Evolutionary conservation across 2,329 filamentous ascomycete species (phyloP).

Genomic region (Camillea tinctor): DNA sequence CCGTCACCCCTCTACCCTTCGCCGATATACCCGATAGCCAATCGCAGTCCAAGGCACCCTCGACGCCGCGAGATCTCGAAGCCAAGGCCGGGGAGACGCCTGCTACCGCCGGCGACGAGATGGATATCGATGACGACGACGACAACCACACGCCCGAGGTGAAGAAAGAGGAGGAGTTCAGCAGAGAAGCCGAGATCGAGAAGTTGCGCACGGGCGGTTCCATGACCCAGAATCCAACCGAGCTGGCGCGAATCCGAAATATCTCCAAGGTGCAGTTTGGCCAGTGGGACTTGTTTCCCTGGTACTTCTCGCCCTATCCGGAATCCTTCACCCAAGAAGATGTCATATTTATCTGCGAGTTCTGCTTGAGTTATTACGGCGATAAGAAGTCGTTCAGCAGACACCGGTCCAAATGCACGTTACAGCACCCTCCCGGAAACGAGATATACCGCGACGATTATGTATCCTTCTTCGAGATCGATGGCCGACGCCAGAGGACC

Average conservation of each 20-base stretch:
- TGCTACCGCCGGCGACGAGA: conserved; percentile 45
- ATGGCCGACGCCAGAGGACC: conserved; percentile 87
- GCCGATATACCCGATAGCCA: conserved; percentile 52
- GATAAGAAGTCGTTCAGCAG: conserved; percentile 78
- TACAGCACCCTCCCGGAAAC: conserved; percentile 92
- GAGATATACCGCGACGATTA: conserved; percentile 96
- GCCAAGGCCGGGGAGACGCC: conserved; percentile 47
- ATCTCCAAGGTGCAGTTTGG: conserved; percentile 94
- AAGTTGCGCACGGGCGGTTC: conserved; percentile 91
- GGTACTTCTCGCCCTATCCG: conserved; percentile 98
- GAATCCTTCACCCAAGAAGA: conserved; percentile 85
- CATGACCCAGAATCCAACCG: conserved; percentile 98
- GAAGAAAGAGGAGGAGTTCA: conserved; percentile 58
- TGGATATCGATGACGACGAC: conserved; percentile 56
- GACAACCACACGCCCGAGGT: conserved; percentile 34
- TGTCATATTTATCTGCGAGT: conserved; percentile 94
- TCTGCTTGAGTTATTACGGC: conserved; percentile 89
- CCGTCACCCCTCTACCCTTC: conserved; percentile 54
- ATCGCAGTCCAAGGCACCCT: conserved; percentile 42
- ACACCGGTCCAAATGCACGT: conserved; percentile 84
- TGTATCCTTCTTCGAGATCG: conserved; percentile 96
- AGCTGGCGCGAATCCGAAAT: conserved; percentile 94
- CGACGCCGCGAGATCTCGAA: conserved; percentile 44
- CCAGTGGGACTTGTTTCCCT: conserved; percentile 85
- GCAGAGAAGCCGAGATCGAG: conserved; percentile 90